Base-by-base conservation (phyloP, 345 rosid genomes). In the Passiflora organensis region DNA sequence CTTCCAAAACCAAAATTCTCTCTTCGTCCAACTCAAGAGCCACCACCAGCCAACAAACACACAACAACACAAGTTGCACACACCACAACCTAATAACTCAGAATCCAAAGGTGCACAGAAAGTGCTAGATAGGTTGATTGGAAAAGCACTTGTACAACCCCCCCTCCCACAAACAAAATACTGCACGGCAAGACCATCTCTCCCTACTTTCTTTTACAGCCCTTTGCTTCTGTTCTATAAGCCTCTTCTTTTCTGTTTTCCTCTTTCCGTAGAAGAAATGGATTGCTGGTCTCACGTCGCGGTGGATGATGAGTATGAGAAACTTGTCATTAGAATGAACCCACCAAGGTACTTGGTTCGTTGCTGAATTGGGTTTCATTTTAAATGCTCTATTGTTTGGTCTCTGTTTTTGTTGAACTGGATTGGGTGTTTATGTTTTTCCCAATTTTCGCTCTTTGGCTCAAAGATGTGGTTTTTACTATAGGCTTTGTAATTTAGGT, bases 331-430 rank as follows among this genome's bases (percentile, higher is more conserved):
- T 62, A 78, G 91, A 37, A 82, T 86, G 82, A 86, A 86, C 73
- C 95, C 91, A 20, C 95, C 95, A 15, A 80, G 89, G 95, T 86
- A n/a, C n/a, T n/a, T n/a, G n/a, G n/a, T n/a, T n/a, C n/a, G n/a
- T n/a, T n/a, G n/a, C 48, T 25, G 47, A 28, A 50, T 56, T n/a
- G 0, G 34, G 34, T 8, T 28, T 28, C 34, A 28, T 28, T 28
- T 28, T 8, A 2, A 28, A 28, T 28, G 34, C 8, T 28, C 5
- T 28, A 8, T 28, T 28, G 32, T 13, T 32, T 14, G 0, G 14
- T 45, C 38, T 56, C 21, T 39, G 2, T 56, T 17, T 4, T 14
- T 19, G 11, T 51, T 34, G 47, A 25, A 48, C 52, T 53, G 24
- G 56, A 61, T 10, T 37, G 64, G 69, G 61, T 61, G 13, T 23